A percentile compares a stretch with the other conserved stretches of the same genome.
These are phyloP conservation scores for Colletotrichum sp. DNA, from an alignment of 2,329 filamentous ascomycete genomes.

Conservation along the genomic window DNA sequence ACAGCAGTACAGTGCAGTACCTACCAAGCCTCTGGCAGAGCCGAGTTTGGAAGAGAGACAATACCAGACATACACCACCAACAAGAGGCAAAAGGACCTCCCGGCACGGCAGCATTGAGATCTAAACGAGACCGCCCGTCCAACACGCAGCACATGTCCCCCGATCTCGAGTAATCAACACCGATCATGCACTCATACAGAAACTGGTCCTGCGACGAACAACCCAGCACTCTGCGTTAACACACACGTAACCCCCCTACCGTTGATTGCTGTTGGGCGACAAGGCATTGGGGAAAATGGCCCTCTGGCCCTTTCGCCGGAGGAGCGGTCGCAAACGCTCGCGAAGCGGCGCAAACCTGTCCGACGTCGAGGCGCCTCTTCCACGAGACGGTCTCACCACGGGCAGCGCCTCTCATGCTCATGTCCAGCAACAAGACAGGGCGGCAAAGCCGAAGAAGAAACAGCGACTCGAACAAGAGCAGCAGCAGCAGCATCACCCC, in stretches of 20 bases:
- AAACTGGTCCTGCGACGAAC: background rate
- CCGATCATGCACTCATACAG: slow-evolving; percentile 17
- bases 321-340: slow-evolving; percentile 70
- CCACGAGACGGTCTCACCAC: slow-evolving; percentile 37
- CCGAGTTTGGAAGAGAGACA: background rate
- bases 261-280: background rate
- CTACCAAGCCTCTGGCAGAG: background rate
- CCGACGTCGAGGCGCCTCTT: slow-evolving; percentile 53
- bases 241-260: background rate
- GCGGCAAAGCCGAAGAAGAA: slow-evolving; percentile 38
- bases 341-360: slow-evolving; percentile 57
- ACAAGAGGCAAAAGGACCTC: background rate
- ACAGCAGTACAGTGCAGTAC: background rate
- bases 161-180: slow-evolving; percentile 1
- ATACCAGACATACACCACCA: background rate
- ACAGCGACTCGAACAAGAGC: slow-evolving; percentile 45
- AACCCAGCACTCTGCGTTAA: slow-evolving; percentile 6
- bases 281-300: slow-evolving; percentile 56
- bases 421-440: background rate
- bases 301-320: slow-evolving; percentile 83
- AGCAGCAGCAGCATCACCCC: slow-evolving; percentile 40
- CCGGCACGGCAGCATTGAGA: background rate
- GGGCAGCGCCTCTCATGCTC: slow-evolving; percentile 25
- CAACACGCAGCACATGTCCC: background rate
- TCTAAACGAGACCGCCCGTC: slow-evolving; percentile 12